phyloP scores from a whole-genome alignment of 2,329 filamentous ascomycete species.

The Hypoxylon sp. region DNA sequence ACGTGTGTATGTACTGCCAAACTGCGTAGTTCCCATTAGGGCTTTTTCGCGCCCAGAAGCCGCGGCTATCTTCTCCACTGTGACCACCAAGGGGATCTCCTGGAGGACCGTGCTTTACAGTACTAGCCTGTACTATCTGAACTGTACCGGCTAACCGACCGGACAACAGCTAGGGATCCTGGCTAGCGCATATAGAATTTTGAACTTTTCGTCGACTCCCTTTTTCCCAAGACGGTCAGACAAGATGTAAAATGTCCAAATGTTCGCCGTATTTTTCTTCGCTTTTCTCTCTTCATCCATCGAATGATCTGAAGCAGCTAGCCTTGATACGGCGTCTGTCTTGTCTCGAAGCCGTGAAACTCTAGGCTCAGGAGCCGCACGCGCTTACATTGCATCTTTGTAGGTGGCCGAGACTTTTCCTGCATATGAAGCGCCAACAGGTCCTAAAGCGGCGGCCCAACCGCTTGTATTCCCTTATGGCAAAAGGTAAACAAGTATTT shows the following conservation, averaged over 20 bases:
- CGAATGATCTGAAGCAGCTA: constrained; percentile 22
- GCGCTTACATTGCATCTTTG: constrained; percentile 47
- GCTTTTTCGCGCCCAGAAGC: constrained; percentile 13
- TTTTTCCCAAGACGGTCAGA: constrained; percentile 14
- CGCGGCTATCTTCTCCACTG: constrained; percentile 26
- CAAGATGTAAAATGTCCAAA: constrained; percentile 16
- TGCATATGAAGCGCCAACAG: constrained; percentile 37
- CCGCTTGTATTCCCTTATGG: constrained; percentile 15
- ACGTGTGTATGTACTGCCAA: too few species aligned
- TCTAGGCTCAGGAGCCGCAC: constrained; percentile 35
- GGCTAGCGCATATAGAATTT: constrained; percentile 16
- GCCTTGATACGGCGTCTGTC: constrained; percentile 48
- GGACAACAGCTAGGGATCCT: not conserved
- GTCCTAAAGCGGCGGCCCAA: constrained; percentile 17
- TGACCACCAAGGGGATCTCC: constrained; percentile 9
- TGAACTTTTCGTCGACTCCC: constrained; percentile 10
- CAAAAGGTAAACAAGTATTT: constrained; percentile 29
- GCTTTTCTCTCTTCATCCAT: constrained; percentile 15
- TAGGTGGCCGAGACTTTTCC: constrained; percentile 41
- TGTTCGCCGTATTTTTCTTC: constrained; percentile 3
- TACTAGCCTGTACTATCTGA: constrained; percentile 11
- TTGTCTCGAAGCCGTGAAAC: constrained; percentile 41
- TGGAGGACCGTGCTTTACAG: constrained; percentile 31
- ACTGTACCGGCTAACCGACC: constrained; percentile 27
- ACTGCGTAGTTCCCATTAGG: constrained; percentile 1